A percentile compares a stretch with the other conserved stretches of the same genome.
phyloP scores from a whole-genome alignment of 148 eudicot genomes.

The Diospyros kaki region DNA sequence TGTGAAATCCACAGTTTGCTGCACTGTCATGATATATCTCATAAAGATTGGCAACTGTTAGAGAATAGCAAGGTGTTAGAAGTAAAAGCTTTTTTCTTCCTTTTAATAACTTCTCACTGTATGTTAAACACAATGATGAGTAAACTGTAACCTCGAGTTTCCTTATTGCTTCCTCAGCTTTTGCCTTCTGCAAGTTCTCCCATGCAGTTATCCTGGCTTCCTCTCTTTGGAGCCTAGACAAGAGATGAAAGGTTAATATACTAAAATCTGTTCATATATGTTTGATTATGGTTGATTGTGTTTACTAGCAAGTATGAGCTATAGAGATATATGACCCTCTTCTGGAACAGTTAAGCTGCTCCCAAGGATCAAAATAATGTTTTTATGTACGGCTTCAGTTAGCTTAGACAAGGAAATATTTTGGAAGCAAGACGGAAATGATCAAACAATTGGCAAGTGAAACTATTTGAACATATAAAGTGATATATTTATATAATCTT shows the following conservation, averaged over 20 bases:
- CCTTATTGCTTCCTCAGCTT: conserved; percentile 78
- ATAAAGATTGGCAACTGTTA: not conserved
- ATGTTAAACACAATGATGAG: not conserved
- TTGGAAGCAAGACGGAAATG: too few species aligned
- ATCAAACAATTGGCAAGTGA: too few species aligned
- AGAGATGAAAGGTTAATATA: not conserved
- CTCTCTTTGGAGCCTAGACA: conserved; percentile 62
- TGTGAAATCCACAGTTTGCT: not conserved
- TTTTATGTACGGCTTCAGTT: too few species aligned
- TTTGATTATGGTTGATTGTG: not conserved
- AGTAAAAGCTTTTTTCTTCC: not conserved
- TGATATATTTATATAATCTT: too few species aligned
- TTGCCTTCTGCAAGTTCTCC: conserved; percentile 87
- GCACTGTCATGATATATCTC: not conserved
- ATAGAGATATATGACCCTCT: not conserved
- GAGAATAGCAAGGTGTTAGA: not conserved
- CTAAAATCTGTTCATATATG: not conserved
- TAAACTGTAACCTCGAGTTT: conserved; percentile 61
- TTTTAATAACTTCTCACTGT: too few species aligned
- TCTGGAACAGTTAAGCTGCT: not conserved
- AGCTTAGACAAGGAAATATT: too few species aligned
- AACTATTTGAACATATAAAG: too few species aligned
- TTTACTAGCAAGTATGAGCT: not conserved
- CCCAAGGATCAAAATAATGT: too few species aligned
- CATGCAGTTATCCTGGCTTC: conserved; percentile 74